phyloP scores from a whole-genome alignment of 257 asterid species.

The Rhazya stricta region DNA sequence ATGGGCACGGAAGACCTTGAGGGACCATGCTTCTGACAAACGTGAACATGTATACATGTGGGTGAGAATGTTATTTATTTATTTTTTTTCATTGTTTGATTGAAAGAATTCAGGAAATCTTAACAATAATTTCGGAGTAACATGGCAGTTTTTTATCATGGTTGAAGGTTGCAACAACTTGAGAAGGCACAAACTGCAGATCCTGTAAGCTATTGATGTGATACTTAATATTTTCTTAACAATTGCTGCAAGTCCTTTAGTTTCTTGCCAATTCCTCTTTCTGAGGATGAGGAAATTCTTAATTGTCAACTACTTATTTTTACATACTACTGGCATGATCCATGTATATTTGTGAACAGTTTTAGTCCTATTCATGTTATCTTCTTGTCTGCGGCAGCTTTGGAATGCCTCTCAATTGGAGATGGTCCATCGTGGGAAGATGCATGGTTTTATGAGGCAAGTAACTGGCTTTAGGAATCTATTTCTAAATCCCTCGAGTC shows the following conservation, averaged over 20 bases:
- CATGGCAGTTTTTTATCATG: neutral
- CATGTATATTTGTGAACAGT: neutral
- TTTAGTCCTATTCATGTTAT: neutral
- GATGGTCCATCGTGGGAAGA: constrained; percentile 87
- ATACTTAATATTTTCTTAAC: neutral
- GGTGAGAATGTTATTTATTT: constrained; percentile 26
- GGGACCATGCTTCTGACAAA: constrained; percentile 77
- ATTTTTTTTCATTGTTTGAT: constrained; percentile 7
- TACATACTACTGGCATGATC: neutral
- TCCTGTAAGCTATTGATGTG: constrained; percentile 45
- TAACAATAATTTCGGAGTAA: neutral
- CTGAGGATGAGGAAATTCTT: neutral
- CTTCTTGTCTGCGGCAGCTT: constrained; percentile 48
- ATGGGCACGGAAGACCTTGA: constrained; percentile 90
- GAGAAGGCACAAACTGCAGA: constrained; percentile 95
- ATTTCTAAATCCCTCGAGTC: neutral
- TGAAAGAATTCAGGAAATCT: neutral
- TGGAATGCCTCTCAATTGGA: constrained; percentile 98
- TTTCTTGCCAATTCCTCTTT: neutral
- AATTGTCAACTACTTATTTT: neutral
- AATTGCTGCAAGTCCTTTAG: neutral
- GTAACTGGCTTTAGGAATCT: constrained; percentile 12
- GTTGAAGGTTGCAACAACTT: constrained; percentile 70
- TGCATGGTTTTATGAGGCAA: constrained; percentile 99
- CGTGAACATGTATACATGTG: constrained; percentile 84